These are phyloP conservation scores for Xylariomycetidae sp. DNA, from an alignment of 2,329 filamentous ascomycete genomes.

Conservation along the genomic window DNA sequence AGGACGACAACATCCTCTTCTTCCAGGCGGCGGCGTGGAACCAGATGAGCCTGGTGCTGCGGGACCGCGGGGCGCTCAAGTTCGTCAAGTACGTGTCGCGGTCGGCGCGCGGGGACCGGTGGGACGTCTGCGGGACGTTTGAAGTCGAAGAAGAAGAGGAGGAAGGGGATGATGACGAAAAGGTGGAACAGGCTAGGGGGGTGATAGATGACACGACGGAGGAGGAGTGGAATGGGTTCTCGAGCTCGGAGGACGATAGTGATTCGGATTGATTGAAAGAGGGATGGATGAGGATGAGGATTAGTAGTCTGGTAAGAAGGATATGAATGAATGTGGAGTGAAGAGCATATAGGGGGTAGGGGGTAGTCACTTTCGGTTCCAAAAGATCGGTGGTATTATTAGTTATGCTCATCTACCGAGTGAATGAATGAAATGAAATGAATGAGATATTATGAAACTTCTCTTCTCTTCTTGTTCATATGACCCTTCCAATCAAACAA, in stretches of 20 bases:
- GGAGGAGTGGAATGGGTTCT: slow-evolving; percentile 57
- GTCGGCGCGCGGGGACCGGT: slow-evolving; percentile 79
- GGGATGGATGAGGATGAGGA: too few species aligned
- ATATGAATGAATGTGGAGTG: too few species aligned
- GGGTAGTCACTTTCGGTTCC: too few species aligned
- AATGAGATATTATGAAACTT: too few species aligned
- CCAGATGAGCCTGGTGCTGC: slow-evolving; percentile 80
- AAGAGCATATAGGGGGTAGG: too few species aligned
- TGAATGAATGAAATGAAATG: too few species aligned
- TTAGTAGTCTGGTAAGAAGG: too few species aligned
- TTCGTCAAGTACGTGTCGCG: slow-evolving; percentile 96
- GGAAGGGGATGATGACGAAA: slow-evolving; percentile 31
- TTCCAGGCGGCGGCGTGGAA: slow-evolving; percentile 74
- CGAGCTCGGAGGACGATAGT: slow-evolving; percentile 25
- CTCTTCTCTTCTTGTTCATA: too few species aligned
- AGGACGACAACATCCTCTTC: slow-evolving; percentile 68
- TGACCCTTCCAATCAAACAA: too few species aligned
- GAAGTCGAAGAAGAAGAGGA: slow-evolving; percentile 60
- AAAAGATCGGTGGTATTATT: too few species aligned
- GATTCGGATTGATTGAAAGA: slow-evolving; percentile 18
- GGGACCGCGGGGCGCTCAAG: slow-evolving; percentile 79
- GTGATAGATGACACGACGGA: slow-evolving; percentile 44
- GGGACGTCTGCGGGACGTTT: slow-evolving; percentile 81
- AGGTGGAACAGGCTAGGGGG: slow-evolving; percentile 31
- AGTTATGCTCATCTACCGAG: too few species aligned